These are phyloP conservation scores for Arachnomyces sp. DNA, from an alignment of 2,329 filamentous ascomycete species.

Conservation along the genomic window DNA sequence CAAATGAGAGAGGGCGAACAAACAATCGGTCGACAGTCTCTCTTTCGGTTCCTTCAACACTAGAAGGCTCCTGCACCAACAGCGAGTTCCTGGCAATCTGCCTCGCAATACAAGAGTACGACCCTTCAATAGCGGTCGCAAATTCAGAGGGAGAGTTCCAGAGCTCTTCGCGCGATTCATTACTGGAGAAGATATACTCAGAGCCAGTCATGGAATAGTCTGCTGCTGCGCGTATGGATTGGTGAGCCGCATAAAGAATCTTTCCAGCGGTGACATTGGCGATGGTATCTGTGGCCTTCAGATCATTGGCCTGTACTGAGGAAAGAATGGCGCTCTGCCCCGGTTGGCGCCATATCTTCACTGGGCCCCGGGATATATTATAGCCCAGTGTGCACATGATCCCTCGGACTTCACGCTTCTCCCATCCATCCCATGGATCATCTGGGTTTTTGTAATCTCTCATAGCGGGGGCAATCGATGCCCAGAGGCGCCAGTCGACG, in stretches of 20 bases:
- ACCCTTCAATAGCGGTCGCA: constrained; percentile 3
- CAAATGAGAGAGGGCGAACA: constrained; percentile 5
- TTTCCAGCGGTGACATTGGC: constrained; percentile 2
- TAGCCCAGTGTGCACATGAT: constrained; percentile 3
- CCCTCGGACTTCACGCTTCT: constrained; percentile 2
- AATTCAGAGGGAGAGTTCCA: too few relatives aligned
- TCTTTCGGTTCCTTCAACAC: constrained; percentile 2
- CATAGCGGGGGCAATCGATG: constrained; percentile 1
- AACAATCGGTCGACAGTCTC: constrained; percentile 4
- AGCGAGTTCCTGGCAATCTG: constrained; percentile 5
- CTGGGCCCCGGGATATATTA: constrained; percentile 3
- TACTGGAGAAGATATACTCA: constrained; percentile 1
- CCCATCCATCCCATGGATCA: constrained; percentile 1
- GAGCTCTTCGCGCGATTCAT: too few relatives aligned
- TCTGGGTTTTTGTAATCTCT: background rate
- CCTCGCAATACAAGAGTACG: constrained; percentile 1
- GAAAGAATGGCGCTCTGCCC: constrained; percentile 4
- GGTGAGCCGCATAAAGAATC: constrained; percentile 4
- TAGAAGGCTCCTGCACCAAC: background rate
- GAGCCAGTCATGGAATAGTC: constrained; percentile 2
- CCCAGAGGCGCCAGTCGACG: constrained; percentile 5
- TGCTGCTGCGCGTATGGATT: constrained; percentile 3
- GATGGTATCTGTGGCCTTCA: constrained; percentile 4
- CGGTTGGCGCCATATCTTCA: constrained; percentile 4
- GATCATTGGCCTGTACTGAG: constrained; percentile 4